Conservation (phyloP, 352 stramenopile species). For the Globisporangium solare region DNA sequence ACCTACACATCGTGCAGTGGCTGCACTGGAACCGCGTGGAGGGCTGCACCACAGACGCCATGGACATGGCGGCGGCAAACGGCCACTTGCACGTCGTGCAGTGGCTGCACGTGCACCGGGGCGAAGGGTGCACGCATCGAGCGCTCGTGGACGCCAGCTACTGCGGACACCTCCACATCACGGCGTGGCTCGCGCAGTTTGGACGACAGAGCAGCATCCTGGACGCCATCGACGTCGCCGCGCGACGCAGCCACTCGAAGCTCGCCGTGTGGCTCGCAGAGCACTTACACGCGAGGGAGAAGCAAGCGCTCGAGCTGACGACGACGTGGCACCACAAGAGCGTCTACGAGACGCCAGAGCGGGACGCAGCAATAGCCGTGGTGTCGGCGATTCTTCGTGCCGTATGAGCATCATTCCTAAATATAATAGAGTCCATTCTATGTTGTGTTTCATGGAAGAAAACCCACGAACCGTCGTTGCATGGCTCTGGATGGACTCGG, state of each 20-base stretch:
- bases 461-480: too few species aligned
- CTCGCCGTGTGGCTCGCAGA: slow-evolving; percentile 19
- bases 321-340: too few species aligned
- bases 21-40: slow-evolving; percentile 22
- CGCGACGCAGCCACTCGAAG: slow-evolving; percentile 12
- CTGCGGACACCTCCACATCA: slow-evolving; percentile 38
- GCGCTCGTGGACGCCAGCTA: slow-evolving; percentile 54
- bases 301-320: background rate
- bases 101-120: slow-evolving; percentile 24
- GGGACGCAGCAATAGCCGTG: too few species aligned
- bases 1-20: slow-evolving; percentile 24
- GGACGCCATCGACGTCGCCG: slow-evolving; percentile 23
- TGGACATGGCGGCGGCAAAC: slow-evolving; percentile 25
- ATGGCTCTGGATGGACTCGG: too few species aligned
- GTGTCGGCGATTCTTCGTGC: too few species aligned
- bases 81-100: slow-evolving; percentile 23
- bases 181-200: slow-evolving; percentile 47
- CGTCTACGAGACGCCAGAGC: too few species aligned
- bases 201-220: slow-evolving; percentile 23
- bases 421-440: too few species aligned
- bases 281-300: slow-evolving; percentile 16
- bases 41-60: slow-evolving; percentile 22
- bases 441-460: too few species aligned
- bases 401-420: too few species aligned
- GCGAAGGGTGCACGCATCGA: slow-evolving; percentile 42